Conservation (phyloP, 176 grass and related monocot genomes). For the Carex myosuroides region DNA sequence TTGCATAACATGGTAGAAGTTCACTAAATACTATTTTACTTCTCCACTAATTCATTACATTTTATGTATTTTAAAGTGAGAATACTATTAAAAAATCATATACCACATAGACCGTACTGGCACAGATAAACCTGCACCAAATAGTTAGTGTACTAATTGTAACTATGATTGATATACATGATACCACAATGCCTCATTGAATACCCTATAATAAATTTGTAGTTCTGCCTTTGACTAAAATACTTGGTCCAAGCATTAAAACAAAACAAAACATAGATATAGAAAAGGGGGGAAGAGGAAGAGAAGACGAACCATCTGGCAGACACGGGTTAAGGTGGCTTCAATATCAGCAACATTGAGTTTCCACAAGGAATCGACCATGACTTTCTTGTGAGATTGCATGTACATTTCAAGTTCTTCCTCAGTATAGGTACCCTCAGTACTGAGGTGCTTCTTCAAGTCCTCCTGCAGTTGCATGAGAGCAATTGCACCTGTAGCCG, state of each 20-base stretch:
- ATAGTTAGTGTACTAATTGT: neutral
- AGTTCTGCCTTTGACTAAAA: conserved; percentile 5
- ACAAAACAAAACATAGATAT: neutral
- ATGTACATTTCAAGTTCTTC: conserved; percentile 71
- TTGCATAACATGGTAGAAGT: neutral
- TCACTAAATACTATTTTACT: neutral
- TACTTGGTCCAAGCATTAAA: neutral
- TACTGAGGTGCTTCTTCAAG: conserved; percentile 66
- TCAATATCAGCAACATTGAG: conserved; percentile 99
- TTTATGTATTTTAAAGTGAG: neutral
- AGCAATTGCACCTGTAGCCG: conserved; percentile 92
- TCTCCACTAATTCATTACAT: neutral
- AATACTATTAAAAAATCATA: neutral
- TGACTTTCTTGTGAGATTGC: conserved; percentile 80
- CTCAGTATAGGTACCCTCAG: conserved; percentile 72
- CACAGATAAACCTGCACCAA: neutral
- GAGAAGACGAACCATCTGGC: conserved; percentile 72
- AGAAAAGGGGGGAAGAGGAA: conserved; percentile 18
- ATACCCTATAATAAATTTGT: neutral
- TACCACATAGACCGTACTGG: neutral
- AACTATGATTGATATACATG: neutral
- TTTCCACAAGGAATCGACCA: conserved; percentile 98
- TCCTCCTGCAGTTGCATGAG: conserved; percentile 95
- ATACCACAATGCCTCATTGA: neutral
- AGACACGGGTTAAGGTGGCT: conserved; percentile 81